Conservation (phyloP, 352 stramenopile species). For the Phytophthora nicotianae region DNA sequence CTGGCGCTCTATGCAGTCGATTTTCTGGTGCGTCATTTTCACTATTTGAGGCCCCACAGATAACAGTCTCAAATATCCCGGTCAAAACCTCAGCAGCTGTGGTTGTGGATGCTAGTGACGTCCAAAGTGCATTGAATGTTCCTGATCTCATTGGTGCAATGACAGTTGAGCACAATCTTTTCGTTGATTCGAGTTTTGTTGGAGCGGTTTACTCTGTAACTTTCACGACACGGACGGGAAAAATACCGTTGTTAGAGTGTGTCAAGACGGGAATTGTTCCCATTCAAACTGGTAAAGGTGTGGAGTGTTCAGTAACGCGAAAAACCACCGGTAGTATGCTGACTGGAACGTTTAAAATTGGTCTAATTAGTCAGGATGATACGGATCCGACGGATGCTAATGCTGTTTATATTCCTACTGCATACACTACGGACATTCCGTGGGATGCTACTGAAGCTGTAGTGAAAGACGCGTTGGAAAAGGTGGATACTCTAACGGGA, state of each 20-base stretch:
- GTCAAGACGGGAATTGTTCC: constrained; percentile 24
- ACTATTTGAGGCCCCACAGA: constrained; percentile 63
- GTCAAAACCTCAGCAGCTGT: constrained; percentile 45
- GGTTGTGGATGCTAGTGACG: constrained; percentile 24
- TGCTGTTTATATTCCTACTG: constrained; percentile 14
- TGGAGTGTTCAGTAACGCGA: constrained; percentile 45
- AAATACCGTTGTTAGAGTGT: constrained; percentile 58
- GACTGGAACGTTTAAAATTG: constrained; percentile 61
- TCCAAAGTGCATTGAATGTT: constrained; percentile 6
- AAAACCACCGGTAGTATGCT: constrained; percentile 69
- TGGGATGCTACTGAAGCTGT: constrained; percentile 79
- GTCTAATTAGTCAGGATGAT: constrained; percentile 48
- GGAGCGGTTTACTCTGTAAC: constrained; percentile 64
- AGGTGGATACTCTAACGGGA: constrained; percentile 27
- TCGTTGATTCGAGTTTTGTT: constrained; percentile 52
- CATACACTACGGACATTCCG: constrained; percentile 42
- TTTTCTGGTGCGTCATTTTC: constrained; percentile 41
- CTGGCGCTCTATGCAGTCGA: constrained; percentile 31
- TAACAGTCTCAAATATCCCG: constrained; percentile 26
- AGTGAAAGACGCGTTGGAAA: constrained; percentile 61
- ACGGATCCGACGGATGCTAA: constrained; percentile 26
- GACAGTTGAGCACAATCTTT: constrained; percentile 37
- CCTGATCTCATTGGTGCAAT: constrained; percentile 55
- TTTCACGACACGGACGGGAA: constrained; percentile 62
- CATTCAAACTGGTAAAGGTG: constrained; percentile 25